phyloP scores from a whole-genome alignment of 139 green algal species.

The Monoraphidium neglectum region DNA sequence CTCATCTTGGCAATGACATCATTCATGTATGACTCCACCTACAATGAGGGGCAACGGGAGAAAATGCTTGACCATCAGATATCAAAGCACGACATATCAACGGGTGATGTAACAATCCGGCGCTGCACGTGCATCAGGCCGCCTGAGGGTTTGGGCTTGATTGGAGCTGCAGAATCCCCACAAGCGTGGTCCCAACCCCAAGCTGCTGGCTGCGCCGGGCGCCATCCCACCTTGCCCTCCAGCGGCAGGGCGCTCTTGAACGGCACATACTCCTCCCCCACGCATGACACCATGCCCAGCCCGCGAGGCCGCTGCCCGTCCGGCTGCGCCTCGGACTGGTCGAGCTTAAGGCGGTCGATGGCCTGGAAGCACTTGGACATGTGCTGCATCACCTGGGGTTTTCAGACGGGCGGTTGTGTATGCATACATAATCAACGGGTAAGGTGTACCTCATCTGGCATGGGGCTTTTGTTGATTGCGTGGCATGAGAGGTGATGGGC shows the following conservation, averaged over 20 bases:
- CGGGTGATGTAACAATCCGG: no score
- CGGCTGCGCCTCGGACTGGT: constrained; percentile 54
- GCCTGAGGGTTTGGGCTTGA: no score
- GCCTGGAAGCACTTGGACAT: constrained; percentile 93
- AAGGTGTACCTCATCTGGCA: background rate
- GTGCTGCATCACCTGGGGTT: constrained; percentile 76
- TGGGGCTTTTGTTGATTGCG: no score
- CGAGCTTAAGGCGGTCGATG: constrained; percentile 85
- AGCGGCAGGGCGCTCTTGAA: constrained; percentile 73
- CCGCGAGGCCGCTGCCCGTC: constrained; percentile 63
- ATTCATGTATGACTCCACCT: constrained; percentile 92
- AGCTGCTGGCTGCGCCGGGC: no score
- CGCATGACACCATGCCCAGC: constrained; percentile 84
- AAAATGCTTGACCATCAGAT: background rate
- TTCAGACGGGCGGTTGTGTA: constrained; percentile 15
- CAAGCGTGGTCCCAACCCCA: no score
- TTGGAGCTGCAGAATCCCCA: no score
- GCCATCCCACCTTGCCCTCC: constrained; percentile 71
- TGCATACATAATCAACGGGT: no score
- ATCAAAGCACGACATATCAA: background rate
- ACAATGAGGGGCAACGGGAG: no score
- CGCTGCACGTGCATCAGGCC: background rate
- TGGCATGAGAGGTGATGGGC: no score
- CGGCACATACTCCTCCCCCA: constrained; percentile 79
- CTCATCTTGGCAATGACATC: constrained; percentile 86